Conservation (phyloP, 139 green algal genomes). For the Tetradesmus obliquus region DNA sequence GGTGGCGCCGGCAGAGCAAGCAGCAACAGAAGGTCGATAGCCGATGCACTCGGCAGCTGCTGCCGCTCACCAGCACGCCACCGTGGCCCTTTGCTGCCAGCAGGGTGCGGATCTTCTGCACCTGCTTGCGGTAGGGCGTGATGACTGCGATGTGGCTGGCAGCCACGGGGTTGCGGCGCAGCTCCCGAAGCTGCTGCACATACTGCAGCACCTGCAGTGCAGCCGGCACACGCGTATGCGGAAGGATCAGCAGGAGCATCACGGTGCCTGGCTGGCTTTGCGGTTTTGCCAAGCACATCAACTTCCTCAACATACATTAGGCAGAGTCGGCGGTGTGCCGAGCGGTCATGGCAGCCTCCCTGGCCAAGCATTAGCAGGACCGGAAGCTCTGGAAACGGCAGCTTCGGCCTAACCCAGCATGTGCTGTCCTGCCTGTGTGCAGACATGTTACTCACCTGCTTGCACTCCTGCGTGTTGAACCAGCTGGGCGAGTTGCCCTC, state of each 20-base stretch:
- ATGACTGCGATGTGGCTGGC: conserved; percentile 58
- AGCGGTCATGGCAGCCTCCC: too few species aligned
- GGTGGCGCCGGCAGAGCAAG: too few species aligned
- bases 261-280: too few species aligned
- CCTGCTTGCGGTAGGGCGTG: conserved; percentile 63
- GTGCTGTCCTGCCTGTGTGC: background rate
- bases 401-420: too few species aligned
- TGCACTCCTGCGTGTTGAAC: conserved; percentile 58
- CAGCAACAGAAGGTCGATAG: too few species aligned
- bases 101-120: conserved; percentile 33
- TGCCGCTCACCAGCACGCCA: conserved; percentile 4
- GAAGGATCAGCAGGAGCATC: too few species aligned
- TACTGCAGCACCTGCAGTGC: conserved; percentile 10
- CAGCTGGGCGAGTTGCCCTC: conserved; percentile 59
- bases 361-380: too few species aligned
- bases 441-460: conserved; percentile 28
- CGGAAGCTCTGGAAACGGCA: too few species aligned
- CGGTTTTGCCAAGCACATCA: too few species aligned
- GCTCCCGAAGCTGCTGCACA: conserved; percentile 33
- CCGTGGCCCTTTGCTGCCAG: conserved; percentile 33
- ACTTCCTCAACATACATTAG: too few species aligned
- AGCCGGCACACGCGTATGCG: background rate
- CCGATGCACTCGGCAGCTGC: background rate
- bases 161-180: conserved; percentile 21
- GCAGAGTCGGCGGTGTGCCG: too few species aligned